These are phyloP conservation scores for Boletus tylopilopsis DNA, from an alignment of 768 basidiomycete species.

Conservation along the genomic window DNA sequence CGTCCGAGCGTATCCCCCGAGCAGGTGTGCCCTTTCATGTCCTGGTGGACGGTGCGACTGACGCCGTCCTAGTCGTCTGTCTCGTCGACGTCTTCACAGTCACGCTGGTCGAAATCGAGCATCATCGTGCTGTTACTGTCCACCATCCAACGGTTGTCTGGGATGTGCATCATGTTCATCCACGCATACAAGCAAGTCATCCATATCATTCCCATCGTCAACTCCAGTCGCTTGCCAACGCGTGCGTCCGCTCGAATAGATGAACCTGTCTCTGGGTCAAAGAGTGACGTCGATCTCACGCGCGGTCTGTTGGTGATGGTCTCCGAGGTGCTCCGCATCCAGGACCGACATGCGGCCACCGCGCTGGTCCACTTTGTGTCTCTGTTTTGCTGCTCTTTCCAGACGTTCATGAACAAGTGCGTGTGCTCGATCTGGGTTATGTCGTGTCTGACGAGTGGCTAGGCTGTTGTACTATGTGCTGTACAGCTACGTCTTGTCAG, in stretches of 20 bases:
- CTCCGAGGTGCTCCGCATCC: constrained; percentile 46
- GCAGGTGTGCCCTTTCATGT: constrained; percentile 14
- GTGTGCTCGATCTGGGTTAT: constrained; percentile 3
- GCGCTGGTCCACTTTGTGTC: constrained; percentile 43
- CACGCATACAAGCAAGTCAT: constrained; percentile 64
- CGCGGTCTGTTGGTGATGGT: constrained; percentile 43
- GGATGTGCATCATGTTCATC: constrained; percentile 62
- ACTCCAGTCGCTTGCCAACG: constrained; percentile 27
- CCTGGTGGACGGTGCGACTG: not conserved
- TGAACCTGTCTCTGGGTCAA: constrained; percentile 1
- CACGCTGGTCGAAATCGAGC: constrained; percentile 45
- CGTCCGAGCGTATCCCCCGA: constrained; percentile 23
- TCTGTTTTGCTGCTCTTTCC: constrained; percentile 45
- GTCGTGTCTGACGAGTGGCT: constrained; percentile 10
- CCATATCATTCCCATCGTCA: constrained; percentile 62
- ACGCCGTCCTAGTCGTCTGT: constrained; percentile 16
- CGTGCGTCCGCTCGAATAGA: not conserved
- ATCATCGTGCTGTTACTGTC: constrained; percentile 71
- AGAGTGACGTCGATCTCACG: constrained; percentile 34
- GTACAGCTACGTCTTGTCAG: constrained; percentile 48
- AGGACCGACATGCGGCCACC: constrained; percentile 46
- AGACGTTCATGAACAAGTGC: constrained; percentile 59
- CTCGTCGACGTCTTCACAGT: constrained; percentile 25
- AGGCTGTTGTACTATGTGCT: constrained; percentile 73
- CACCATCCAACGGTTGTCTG: constrained; percentile 67